Percentiles rank a stretch among this genome's conserved stretches.
Conservation (phyloP, 768 basidiomycete genomes). For the Neoboletus brunneissimus region DNA sequence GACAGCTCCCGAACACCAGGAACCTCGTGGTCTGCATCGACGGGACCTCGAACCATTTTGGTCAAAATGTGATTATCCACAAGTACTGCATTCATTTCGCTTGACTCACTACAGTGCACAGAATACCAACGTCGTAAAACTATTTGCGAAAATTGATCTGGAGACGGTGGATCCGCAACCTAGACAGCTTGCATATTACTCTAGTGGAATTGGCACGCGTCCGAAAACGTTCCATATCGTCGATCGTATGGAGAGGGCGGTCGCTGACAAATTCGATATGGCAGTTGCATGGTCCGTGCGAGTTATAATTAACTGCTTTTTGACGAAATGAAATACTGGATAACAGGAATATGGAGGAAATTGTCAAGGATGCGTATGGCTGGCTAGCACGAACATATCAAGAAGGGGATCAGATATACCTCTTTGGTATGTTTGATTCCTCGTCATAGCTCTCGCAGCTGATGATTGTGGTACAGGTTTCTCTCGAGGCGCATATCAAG, state of each 20-base stretch:
- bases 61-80: slow-evolving; percentile 37
- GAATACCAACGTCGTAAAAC: slow-evolving; percentile 37
- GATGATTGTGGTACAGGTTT: too few relatives aligned
- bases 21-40: slow-evolving; percentile 29
- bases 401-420: too few relatives aligned
- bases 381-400: too few relatives aligned
- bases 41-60: slow-evolving; percentile 15
- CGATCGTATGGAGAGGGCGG: not conserved
- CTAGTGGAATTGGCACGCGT: slow-evolving; percentile 36
- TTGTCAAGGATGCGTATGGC: not conserved
- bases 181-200: slow-evolving; percentile 31
- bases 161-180: not conserved
- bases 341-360: not conserved
- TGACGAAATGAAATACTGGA: too few relatives aligned
- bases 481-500: not conserved
- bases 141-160: slow-evolving; percentile 28
- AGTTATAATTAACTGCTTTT: too few relatives aligned
- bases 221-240: not conserved
- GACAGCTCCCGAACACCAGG: slow-evolving; percentile 19
- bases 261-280: not conserved
- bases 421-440: too few relatives aligned
- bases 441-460: too few relatives aligned
- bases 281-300: not conserved
- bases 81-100: not conserved
- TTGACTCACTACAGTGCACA: not conserved